phyloP scores from a whole-genome alignment of 805 yeast genomes.

The Saccharomycopsis sp. region DNA sequence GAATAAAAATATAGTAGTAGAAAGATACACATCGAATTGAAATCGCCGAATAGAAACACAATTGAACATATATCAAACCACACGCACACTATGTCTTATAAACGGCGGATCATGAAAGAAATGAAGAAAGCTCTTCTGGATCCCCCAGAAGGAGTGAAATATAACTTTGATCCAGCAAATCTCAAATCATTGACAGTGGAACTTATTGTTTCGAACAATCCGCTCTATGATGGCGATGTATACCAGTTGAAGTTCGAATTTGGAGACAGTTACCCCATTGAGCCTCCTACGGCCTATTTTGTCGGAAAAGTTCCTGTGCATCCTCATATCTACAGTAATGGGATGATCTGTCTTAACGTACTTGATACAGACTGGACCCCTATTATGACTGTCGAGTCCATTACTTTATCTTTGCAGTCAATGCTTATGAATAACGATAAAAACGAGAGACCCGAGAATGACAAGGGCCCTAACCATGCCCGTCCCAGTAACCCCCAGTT shows the following conservation, averaged over 20 bases:
- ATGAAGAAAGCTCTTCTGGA: background rate
- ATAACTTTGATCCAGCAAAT: conserved; percentile 1
- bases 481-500: background rate
- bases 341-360: conserved; percentile 69
- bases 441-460: background rate
- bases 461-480: background rate
- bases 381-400: conserved; percentile 32
- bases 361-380: conserved; percentile 67
- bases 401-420: conserved; percentile 55
- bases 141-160: conserved; percentile 6
- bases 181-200: conserved; percentile 4
- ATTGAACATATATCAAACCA: too few relatives aligned
- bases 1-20: too few relatives aligned
- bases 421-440: conserved; percentile 47
- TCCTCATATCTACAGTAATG: conserved; percentile 71
- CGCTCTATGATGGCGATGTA: conserved; percentile 1
- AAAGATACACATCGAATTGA: too few relatives aligned
- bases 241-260: conserved; percentile 41
- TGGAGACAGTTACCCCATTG: conserved; percentile 47
- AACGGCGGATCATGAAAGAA: conserved; percentile 14
- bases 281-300: conserved; percentile 52
- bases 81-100: too few relatives aligned
- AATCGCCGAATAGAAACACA: too few relatives aligned
- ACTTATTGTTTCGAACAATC: conserved; percentile 6
- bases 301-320: conserved; percentile 53